Base-by-base conservation (phyloP, 441 rosid genomes). In the Viola pubescens region DNA sequence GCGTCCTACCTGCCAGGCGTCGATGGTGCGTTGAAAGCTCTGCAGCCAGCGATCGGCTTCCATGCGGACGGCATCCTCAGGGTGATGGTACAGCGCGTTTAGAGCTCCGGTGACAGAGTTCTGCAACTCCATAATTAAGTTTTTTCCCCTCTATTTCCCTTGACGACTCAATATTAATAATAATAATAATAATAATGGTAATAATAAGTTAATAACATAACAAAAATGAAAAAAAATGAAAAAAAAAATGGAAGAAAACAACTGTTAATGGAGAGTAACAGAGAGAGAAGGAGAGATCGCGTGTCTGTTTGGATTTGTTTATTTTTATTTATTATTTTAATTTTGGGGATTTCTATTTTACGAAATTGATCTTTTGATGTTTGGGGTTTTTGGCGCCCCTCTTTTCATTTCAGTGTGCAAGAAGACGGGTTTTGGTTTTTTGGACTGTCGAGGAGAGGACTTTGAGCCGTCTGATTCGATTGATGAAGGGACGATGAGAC, bases 31-130 rank as follows among this genome's bases (percentile, higher is more conserved):
- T 65, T 94, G 97, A 70, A 94, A 89, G 52, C 75, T 80, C 71
- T 89, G 98, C 38, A 92, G 81, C 95, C 94, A 92, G 5, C 80
- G 87, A 87, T 92, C 98, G 62, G 98, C 98, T 68, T 84, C 79
- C 62, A 76, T 74, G 55, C 96, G 97, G 43, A 84, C 81, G 58
- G 74, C 72, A 65, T 87, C 98, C 64, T 92, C 97, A 34, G 97
- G 96, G 67, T 86, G 94, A 85, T 86, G 97, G 65, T 92, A 92
- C 72, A 92, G 88, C 59, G 92, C 90, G 73, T 79, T 86, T 77
- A 89, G 94, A 82, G 98, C 98, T 70, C 88, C 90, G 74, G 87
- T 89, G 77, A 89, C 98, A 44, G 90, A 73, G 62, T 80, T 83
- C 73, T 92, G 96, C 38, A 82, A 86, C 83, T 92, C 98, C 92